A percentile compares a stretch with the other conserved stretches of the same genome.
phyloP scores from a whole-genome alignment of 108 stramenopile genomes.

The Nitzschia sp. region DNA sequence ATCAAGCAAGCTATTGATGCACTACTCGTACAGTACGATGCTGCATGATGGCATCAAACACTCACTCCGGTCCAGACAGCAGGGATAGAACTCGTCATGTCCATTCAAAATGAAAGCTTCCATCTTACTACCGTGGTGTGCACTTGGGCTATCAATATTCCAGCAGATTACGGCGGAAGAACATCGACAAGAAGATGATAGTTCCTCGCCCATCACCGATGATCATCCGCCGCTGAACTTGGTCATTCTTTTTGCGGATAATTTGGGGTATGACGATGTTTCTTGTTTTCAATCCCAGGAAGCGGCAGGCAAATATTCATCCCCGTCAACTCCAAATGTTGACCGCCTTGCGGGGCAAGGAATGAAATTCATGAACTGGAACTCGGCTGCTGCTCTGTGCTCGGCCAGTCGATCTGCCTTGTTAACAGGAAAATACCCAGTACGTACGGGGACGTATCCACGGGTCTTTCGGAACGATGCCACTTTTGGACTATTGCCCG shows the following conservation, averaged over 20 bases:
- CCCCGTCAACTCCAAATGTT: constrained; percentile 51
- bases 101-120: too few species aligned
- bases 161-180: too few species aligned
- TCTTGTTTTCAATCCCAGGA: constrained; percentile 32
- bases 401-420: constrained; percentile 66
- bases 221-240: constrained; percentile 65
- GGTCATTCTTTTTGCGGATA: constrained; percentile 71
- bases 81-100: too few species aligned
- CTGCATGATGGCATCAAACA: too few species aligned
- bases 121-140: too few species aligned
- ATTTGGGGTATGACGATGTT: constrained; percentile 68
- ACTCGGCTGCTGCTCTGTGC: constrained; percentile 65
- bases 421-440: constrained; percentile 69
- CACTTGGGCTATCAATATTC: too few species aligned
- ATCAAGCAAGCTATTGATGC: too few species aligned
- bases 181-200: too few species aligned
- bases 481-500: constrained; percentile 50
- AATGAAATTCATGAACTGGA: constrained; percentile 58
- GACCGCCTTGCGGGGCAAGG: constrained; percentile 53
- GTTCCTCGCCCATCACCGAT: too few species aligned
- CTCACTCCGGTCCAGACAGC: too few species aligned
- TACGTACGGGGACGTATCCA: constrained; percentile 65
- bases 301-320: neutral
- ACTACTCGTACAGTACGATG: too few species aligned
- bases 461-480: constrained; percentile 64